Percentiles rank a stretch among this genome's conserved stretches.
phyloP scores from a whole-genome alignment of 306 rosid species.

The Ochetophila trinervis region DNA sequence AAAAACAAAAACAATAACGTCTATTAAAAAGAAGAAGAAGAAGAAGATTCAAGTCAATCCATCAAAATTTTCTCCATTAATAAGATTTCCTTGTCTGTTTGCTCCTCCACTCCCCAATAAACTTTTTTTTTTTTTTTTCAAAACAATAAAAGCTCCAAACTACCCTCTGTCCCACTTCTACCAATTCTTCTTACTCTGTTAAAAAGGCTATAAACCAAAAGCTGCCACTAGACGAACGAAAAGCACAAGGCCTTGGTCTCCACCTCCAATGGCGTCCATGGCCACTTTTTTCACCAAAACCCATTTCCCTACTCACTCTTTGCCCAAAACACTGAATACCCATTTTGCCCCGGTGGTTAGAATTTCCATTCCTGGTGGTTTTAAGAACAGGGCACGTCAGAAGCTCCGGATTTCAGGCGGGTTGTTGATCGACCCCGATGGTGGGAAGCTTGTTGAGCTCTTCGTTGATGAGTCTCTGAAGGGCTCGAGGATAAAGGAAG shows the following conservation, averaged over 20 bases:
- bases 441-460: slow-evolving; percentile 84
- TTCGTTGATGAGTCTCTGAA: slow-evolving; percentile 50
- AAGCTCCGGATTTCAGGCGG: slow-evolving; percentile 55
- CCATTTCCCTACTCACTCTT: slow-evolving; percentile 37
- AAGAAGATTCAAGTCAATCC: neutral
- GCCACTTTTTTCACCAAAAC: slow-evolving; percentile 52
- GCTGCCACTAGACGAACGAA: neutral
- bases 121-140: too few relatives aligned
- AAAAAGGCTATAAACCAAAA: neutral
- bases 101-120: neutral
- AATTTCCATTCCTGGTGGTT: slow-evolving; percentile 18
- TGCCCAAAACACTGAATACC: slow-evolving; percentile 33
- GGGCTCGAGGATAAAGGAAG: slow-evolving; percentile 57
- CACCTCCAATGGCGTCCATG: slow-evolving; percentile 90
- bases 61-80: neutral
- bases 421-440: slow-evolving; percentile 85
- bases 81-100: neutral
- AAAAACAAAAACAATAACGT: too few relatives aligned
- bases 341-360: slow-evolving; percentile 43
- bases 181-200: neutral
- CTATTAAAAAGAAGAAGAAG: too few relatives aligned
- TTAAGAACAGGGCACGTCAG: slow-evolving; percentile 19
- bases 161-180: slow-evolving; percentile 9
- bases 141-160: neutral
- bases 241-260: slow-evolving; percentile 11